phyloP scores from a whole-genome alignment of 164 flowering plant genomes.

The Brasenia schreberi region DNA sequence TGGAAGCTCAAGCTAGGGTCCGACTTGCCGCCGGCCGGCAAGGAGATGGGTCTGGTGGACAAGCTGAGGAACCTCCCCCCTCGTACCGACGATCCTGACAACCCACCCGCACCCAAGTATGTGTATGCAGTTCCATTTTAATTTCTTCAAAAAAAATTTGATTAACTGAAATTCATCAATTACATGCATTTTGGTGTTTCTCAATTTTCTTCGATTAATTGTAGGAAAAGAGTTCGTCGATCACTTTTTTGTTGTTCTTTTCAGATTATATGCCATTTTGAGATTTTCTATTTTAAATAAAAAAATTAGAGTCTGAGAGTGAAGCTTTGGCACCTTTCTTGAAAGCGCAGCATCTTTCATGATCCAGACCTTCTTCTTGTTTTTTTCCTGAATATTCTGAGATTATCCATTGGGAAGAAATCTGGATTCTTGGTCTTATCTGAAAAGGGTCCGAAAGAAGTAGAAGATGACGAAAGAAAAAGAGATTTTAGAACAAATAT shows the following conservation, averaged over 20 bases:
- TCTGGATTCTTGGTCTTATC: neutral
- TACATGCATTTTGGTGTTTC: too few relatives aligned
- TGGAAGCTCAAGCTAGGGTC: constrained; percentile 61
- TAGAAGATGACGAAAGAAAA: too few relatives aligned
- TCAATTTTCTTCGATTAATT: too few relatives aligned
- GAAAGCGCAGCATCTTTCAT: neutral
- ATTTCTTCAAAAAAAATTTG: too few relatives aligned
- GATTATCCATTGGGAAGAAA: neutral
- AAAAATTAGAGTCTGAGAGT: neutral
- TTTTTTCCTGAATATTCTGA: neutral
- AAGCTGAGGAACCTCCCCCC: constrained; percentile 3
- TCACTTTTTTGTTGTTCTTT: too few relatives aligned
- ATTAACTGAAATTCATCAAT: too few relatives aligned
- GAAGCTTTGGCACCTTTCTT: neutral
- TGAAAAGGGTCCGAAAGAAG: neutral
- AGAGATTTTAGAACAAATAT: too few relatives aligned
- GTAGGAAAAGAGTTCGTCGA: too few relatives aligned
- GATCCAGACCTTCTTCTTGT: neutral
- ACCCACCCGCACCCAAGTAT: constrained; percentile 13
- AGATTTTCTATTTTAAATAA: too few relatives aligned
- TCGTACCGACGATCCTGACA: constrained; percentile 5
- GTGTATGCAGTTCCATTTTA: neutral
- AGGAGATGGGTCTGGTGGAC: constrained; percentile 2
- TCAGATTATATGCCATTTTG: too few relatives aligned
- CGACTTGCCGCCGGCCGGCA: neutral